Evolutionary conservation across 176 grass and related monocot genomes (phyloP).

Genomic region (Aegilops bicornis): DNA sequence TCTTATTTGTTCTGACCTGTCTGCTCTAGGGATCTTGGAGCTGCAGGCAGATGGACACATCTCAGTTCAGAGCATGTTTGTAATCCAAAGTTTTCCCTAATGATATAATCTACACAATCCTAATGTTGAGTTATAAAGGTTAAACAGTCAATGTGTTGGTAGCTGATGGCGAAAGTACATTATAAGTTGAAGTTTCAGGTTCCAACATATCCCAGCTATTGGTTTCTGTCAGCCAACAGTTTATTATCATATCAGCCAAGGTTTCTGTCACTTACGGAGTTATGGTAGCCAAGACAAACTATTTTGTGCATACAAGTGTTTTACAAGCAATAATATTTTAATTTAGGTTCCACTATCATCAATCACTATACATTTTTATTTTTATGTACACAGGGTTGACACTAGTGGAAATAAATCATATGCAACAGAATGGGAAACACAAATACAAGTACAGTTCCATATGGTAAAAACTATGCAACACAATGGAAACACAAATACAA

Average conservation of each 20-base stretch:
- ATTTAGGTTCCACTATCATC: neutral
- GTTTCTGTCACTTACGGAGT: neutral
- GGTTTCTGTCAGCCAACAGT: neutral
- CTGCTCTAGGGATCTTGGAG: conserved; percentile 46
- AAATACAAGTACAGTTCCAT: neutral
- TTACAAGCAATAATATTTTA: neutral
- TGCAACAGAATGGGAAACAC: neutral
- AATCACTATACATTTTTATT: neutral
- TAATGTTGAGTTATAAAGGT: neutral
- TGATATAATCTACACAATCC: neutral
- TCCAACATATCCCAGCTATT: neutral
- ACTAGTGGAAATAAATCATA: neutral
- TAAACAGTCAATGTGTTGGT: neutral
- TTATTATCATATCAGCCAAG: neutral
- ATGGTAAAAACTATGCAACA: neutral
- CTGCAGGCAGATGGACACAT: conserved; percentile 31
- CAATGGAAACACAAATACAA: neutral
- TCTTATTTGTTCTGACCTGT: conserved; percentile 45
- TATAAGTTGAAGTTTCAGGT: neutral
- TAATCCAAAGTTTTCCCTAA: neutral
- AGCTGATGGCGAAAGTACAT: neutral
- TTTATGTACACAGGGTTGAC: neutral
- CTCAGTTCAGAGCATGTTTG: conserved; percentile 23
- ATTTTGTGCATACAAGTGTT: neutral
- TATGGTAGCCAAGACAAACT: neutral